Evolutionary conservation across 768 basidiomycete genomes (phyloP).

Genomic region (Termitomyces sp.): DNA sequence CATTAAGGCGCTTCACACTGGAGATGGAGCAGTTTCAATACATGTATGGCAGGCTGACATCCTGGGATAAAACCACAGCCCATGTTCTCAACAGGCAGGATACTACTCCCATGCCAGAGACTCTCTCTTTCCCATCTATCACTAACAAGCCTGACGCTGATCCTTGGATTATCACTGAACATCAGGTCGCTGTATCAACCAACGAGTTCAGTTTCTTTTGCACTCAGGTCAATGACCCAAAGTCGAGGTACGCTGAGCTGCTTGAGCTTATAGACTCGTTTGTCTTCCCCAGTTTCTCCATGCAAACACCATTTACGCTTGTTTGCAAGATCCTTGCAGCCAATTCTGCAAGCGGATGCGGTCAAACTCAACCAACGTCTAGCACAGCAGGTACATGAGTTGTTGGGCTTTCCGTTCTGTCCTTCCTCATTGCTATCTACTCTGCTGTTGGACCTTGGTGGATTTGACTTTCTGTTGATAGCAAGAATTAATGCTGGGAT

Average conservation of each 20-base stretch:
- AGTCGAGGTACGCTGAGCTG: slow-evolving; percentile 6
- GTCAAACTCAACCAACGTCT: slow-evolving; percentile 14
- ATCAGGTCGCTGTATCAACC: too few relatives aligned
- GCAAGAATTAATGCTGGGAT: slow-evolving; percentile 15
- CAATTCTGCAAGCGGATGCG: slow-evolving; percentile 13
- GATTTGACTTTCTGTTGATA: slow-evolving; percentile 21
- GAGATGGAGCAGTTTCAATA: too few relatives aligned
- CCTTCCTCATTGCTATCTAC: slow-evolving; percentile 3
- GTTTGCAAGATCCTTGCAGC: slow-evolving; percentile 23
- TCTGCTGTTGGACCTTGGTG: slow-evolving; percentile 7
- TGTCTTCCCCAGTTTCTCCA: slow-evolving; percentile 15
- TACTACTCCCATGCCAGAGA: too few relatives aligned
- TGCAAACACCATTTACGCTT: slow-evolving; percentile 13
- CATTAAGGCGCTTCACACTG: too few relatives aligned
- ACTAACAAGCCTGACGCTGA: too few relatives aligned
- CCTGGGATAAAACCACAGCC: too few relatives aligned
- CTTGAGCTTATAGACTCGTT: slow-evolving; percentile 18
- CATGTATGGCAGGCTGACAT: too few relatives aligned
- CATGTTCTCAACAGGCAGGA: too few relatives aligned
- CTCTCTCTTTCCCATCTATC: too few relatives aligned
- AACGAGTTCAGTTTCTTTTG: slow-evolving; percentile 13
- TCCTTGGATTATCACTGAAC: too few relatives aligned
- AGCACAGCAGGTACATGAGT: slow-evolving; percentile 10
- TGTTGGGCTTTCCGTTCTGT: slow-evolving; percentile 21
- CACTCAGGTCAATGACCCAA: slow-evolving; percentile 17